Conservation (phyloP, 495 filamentous ascomycete species). For the Podospora bellae-mahoneyi region DNA sequence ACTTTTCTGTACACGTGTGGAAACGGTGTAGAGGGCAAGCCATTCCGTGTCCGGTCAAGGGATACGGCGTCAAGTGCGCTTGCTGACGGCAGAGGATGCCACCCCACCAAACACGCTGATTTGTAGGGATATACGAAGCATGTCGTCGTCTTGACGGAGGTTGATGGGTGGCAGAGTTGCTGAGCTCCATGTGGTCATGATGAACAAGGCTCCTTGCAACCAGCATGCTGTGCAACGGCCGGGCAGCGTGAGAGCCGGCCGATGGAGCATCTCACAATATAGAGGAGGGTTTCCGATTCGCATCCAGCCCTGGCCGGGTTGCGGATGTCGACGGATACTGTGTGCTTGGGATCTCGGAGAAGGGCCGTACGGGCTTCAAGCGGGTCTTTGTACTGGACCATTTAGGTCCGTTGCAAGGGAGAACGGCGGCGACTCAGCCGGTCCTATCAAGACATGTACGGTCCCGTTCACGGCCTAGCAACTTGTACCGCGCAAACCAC, state of each 20-base stretch:
- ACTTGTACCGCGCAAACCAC: constrained; percentile 12
- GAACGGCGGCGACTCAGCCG: constrained; percentile 1
- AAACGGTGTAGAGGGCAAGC: neutral
- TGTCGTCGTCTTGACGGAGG: neutral
- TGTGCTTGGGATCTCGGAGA: constrained; percentile 14
- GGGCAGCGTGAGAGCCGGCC: constrained; percentile 11
- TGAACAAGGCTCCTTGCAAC: constrained; percentile 3
- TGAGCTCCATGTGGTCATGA: constrained; percentile 6
- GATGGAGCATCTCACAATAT: constrained; percentile 10
- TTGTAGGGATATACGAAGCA: neutral
- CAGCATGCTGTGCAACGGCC: constrained; percentile 16
- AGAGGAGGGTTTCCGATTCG: constrained; percentile 9
- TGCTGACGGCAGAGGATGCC: neutral
- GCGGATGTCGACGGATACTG: constrained; percentile 11
- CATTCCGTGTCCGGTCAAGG: neutral
- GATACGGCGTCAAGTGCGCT: neutral
- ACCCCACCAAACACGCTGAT: too few relatives aligned
- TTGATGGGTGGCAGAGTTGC: constrained; percentile 1
- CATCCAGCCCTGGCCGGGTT: neutral
- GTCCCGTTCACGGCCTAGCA: constrained; percentile 6
- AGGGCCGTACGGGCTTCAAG: neutral
- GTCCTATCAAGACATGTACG: neutral
- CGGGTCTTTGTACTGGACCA: neutral
- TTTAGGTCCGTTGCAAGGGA: neutral
- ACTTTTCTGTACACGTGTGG: neutral